Base-by-base conservation (phyloP, 2,329 filamentous ascomycete genomes). In the Trichoderma oligosporum region DNA sequence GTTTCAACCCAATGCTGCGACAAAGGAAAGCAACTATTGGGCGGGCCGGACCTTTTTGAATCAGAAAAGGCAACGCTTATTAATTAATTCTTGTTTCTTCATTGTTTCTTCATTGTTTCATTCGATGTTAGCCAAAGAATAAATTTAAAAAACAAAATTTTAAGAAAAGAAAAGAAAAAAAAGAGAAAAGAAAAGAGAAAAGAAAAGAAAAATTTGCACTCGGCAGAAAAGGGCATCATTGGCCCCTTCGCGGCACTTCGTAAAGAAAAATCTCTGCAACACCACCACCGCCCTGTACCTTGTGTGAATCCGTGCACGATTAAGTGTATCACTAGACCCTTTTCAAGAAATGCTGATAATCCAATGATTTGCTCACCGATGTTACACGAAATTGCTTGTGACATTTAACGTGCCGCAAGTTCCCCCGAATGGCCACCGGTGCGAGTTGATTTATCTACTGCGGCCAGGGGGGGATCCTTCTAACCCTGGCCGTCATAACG, bases 1-100 rank as follows among this genome's bases (percentile, higher is more conserved):
- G 56, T 58, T 58, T 58, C 56, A 58, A 54, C 56, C 48, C 35
- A 48, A 48, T 24, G 33, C 44, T 56, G 53, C 44, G 44, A 41
- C 33, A n/a, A 27, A 45, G 31, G 20, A 27, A 8, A n/a, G n/a
- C n/a, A n/a, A 22, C 36, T 12, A 47, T 38, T 53, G 38, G 38
- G 38, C 49, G 49, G 49, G 16, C 39, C 51, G 51, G 51, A 54
- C 39, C 51, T 47, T 47, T 27, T 38, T 18, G 18, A 48, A 41
- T 31, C 35, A 27, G 44, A 20, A 35, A 56, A 35, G 25, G 27
- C 27, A 36, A 41, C 44, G 54, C 42, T 35, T 27, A 33, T 46
- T 6, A n/a, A 14, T 29, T n/a, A n/a, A n/a, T n/a, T n/a, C n/a
- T n/a, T n/a, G n/a, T n/a, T n/a, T n/a, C n/a, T n/a, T n/a, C n/a